phyloP scores from a whole-genome alignment of 176 grass and related monocot species.

The barley (Hordeum vulgare) region DNA sequence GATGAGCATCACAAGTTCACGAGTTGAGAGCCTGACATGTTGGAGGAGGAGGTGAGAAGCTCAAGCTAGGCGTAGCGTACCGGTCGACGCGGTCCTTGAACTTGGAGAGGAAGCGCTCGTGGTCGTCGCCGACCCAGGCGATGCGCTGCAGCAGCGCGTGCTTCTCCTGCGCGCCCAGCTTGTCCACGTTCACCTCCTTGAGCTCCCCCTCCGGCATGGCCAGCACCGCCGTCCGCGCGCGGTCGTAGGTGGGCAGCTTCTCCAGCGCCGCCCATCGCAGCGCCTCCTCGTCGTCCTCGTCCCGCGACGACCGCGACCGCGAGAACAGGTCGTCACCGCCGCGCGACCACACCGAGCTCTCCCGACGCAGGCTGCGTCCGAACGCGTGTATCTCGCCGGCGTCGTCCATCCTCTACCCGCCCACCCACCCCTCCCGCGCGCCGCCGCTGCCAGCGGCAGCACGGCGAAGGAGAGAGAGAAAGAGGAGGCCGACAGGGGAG shows the following conservation, averaged over 20 bases:
- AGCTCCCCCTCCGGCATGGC: slow-evolving; percentile 52
- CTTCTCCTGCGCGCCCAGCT: slow-evolving; percentile 33
- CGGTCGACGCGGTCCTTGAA: slow-evolving; percentile 56
- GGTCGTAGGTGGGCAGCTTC: slow-evolving; percentile 60
- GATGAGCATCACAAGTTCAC: background rate
- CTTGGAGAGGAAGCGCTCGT: slow-evolving; percentile 49
- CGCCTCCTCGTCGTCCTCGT: slow-evolving; percentile 68
- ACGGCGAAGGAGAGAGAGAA: background rate
- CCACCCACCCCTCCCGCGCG: background rate
- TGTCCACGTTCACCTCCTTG: slow-evolving; percentile 44
- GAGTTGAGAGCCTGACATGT: background rate
- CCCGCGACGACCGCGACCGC: slow-evolving; percentile 31
- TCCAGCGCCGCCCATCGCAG: slow-evolving; percentile 69
- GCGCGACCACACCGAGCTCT: slow-evolving; percentile 32
- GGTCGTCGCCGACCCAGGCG: slow-evolving; percentile 37
- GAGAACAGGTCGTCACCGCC: slow-evolving; percentile 32
- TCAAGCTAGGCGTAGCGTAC: background rate
- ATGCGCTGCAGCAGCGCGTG: slow-evolving; percentile 50
- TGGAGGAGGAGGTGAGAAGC: background rate
- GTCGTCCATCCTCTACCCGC: slow-evolving; percentile 30
- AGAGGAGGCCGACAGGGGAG: background rate
- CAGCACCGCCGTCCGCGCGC: slow-evolving; percentile 45
- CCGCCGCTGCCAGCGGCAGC: background rate
- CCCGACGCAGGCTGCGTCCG: slow-evolving; percentile 32
- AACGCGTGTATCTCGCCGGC: slow-evolving; percentile 42